phyloP scores from a whole-genome alignment of 192 early-diverging fungal species.

The Cladochytrium replicatum region DNA sequence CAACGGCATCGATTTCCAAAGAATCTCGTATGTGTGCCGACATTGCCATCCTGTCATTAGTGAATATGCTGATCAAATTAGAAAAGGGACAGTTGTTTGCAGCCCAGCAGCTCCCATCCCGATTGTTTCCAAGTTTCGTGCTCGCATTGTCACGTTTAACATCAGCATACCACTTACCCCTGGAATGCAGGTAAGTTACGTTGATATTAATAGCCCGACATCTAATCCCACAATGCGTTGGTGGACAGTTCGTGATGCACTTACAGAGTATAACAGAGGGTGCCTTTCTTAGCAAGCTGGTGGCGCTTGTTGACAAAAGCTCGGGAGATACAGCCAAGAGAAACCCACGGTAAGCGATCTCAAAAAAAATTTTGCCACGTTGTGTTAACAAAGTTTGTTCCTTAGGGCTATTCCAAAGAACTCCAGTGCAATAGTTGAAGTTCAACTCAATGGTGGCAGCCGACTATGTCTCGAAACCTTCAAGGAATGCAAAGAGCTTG shows the following conservation, averaged over 20 bases:
- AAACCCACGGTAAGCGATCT: conserved; percentile 55
- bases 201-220: no score
- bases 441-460: conserved; percentile 54
- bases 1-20: conserved; percentile 57
- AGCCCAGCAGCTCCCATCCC: conserved; percentile 56
- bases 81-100: conserved; percentile 81
- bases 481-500: conserved; percentile 74
- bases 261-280: conserved; percentile 75
- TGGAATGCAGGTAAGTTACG: conserved; percentile 69
- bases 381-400: conserved; percentile 32
- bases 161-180: conserved; percentile 82
- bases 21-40: conserved; percentile 43
- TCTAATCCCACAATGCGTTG: no score
- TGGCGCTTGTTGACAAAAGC: conserved; percentile 64
- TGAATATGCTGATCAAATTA: no score
- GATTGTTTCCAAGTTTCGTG: conserved; percentile 63
- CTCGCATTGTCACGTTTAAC: conserved; percentile 92
- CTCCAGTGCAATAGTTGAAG: conserved; percentile 73
- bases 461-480: conserved; percentile 81
- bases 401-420: conserved; percentile 36
- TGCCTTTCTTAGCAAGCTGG: conserved; percentile 62
- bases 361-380: background rate
- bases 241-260: conserved; percentile 80
- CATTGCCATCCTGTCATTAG: no score
- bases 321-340: conserved; percentile 76